Percentiles rank a stretch among this genome's conserved stretches.
Evolutionary conservation across 2,329 filamentous ascomycete genomes (phyloP).

Genomic region (Aureobasidium namibiae): DNA sequence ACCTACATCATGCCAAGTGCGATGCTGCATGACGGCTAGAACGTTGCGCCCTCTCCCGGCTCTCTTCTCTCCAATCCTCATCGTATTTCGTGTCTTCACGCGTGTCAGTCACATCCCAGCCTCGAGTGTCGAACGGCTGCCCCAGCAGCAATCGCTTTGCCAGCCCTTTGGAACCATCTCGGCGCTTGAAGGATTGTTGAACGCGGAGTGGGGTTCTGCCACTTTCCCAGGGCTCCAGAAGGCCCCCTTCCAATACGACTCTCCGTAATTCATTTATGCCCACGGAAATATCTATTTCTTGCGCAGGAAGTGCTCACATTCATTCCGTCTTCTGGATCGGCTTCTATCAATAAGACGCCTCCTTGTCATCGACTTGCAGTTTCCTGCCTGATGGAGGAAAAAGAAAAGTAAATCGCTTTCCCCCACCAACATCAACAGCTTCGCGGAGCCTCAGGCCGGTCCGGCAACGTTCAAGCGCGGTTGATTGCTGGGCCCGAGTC

Average conservation of each 20-base stretch:
- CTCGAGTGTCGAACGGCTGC: background rate
- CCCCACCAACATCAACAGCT: background rate
- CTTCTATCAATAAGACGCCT: background rate
- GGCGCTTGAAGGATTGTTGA: constrained; percentile 3
- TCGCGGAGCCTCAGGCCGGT: constrained; percentile 5
- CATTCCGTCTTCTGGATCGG: background rate
- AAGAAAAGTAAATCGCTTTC: background rate
- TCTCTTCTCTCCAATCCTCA: constrained; percentile 3
- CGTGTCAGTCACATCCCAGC: constrained; percentile 3
- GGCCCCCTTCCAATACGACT: background rate
- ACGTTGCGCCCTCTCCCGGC: constrained; percentile 9
- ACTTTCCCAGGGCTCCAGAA: background rate
- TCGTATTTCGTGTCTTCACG: constrained; percentile 5
- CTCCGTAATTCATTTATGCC: background rate
- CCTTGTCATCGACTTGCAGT: background rate
- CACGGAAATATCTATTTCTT: background rate
- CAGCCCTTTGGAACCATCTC: constrained; percentile 8
- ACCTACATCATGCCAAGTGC: constrained; percentile 8
- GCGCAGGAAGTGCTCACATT: background rate
- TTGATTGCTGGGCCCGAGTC: background rate
- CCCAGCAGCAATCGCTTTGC: background rate
- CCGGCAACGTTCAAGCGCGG: constrained; percentile 2
- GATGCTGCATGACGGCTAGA: constrained; percentile 5
- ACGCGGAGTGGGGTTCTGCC: constrained; percentile 3
- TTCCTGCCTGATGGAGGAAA: background rate